A percentile compares a stretch with the other conserved stretches of the same genome.
Conservation (phyloP, 257 asterid species). For the Solanum medicagineum region DNA sequence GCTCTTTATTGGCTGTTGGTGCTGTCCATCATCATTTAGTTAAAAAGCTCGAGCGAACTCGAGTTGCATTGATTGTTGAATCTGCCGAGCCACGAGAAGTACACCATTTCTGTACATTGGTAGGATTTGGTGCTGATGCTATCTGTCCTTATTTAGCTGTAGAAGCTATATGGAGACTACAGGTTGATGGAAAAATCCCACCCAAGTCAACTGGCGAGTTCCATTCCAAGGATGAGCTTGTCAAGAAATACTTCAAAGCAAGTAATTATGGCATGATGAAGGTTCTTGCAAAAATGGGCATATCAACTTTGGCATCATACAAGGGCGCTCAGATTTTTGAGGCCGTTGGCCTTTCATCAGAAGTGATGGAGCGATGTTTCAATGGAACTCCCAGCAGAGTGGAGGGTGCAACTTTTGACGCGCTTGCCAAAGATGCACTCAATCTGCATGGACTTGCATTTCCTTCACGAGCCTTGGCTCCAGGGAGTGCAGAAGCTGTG, state of each 20-base stretch:
- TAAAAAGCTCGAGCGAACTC: constrained; percentile 85
- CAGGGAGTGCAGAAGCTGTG: constrained; percentile 91
- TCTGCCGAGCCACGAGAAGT: constrained; percentile 99
- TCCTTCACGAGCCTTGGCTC: constrained; percentile 72
- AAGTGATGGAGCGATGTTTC: constrained; percentile 91
- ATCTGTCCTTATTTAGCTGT: constrained; percentile 90
- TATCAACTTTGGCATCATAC: constrained; percentile 96
- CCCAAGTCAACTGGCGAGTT: constrained; percentile 80
- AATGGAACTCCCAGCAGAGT: constrained; percentile 97
- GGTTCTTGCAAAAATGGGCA: constrained; percentile 99
- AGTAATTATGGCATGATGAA: constrained; percentile 96
- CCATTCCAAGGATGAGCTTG: constrained; percentile 79
- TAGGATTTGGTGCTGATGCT: constrained; percentile 98
- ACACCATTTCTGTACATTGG: constrained; percentile 95
- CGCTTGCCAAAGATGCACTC: constrained; percentile 81
- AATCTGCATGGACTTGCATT: constrained; percentile 85
- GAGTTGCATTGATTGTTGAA: constrained; percentile 80
- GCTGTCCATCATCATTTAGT: constrained; percentile 99
- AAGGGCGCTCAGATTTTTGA: constrained; percentile 99
- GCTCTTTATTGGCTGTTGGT: constrained; percentile 92
- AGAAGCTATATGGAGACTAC: constrained; percentile 94
- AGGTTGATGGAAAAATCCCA: constrained; percentile 94
- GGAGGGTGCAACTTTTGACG: constrained; percentile 97
- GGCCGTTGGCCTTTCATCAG: constrained; percentile 98
- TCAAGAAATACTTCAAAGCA: constrained; percentile 68